Conservation (phyloP, 2,329 filamentous ascomycete species). For the Talaromyces sp. region DNA sequence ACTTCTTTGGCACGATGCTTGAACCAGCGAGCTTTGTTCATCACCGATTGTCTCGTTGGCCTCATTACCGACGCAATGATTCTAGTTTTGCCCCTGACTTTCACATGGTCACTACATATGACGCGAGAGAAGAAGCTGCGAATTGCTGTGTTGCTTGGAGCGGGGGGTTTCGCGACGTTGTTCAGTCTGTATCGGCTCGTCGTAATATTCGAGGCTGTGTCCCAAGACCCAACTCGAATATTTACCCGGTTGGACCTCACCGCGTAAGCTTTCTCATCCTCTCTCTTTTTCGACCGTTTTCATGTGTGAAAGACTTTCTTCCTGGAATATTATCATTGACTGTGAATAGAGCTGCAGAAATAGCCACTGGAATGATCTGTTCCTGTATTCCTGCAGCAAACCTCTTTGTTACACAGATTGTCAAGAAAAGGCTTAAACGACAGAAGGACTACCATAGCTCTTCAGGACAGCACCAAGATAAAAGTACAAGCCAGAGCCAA, state of each 20-base stretch:
- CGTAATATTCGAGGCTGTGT: neutral
- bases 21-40: slow-evolving; percentile 2
- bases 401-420: slow-evolving; percentile 3
- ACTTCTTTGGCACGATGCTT: neutral
- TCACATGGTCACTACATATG: slow-evolving; percentile 40
- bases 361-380: slow-evolving; percentile 3
- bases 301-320: neutral
- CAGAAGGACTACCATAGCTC: neutral
- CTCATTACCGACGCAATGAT: slow-evolving; percentile 53
- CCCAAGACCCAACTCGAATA: neutral
- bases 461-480: neutral
- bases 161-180: slow-evolving; percentile 2
- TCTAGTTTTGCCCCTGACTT: slow-evolving; percentile 31
- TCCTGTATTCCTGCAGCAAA: slow-evolving; percentile 5
- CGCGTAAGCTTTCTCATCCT: neutral
- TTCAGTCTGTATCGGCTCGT: slow-evolving; percentile 3
- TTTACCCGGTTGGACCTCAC: neutral
- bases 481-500: neutral
- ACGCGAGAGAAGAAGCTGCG: slow-evolving; percentile 39
- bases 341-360: slow-evolving; percentile 4
- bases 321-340: slow-evolving; percentile 28
- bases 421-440: neutral
- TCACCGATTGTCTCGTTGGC: slow-evolving; percentile 4
- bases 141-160: slow-evolving; percentile 1
- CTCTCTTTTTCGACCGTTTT: neutral